Evolutionary conservation across 1,284 basidiomycete genomes (phyloP).

Genomic region (Trametes sp.): DNA sequence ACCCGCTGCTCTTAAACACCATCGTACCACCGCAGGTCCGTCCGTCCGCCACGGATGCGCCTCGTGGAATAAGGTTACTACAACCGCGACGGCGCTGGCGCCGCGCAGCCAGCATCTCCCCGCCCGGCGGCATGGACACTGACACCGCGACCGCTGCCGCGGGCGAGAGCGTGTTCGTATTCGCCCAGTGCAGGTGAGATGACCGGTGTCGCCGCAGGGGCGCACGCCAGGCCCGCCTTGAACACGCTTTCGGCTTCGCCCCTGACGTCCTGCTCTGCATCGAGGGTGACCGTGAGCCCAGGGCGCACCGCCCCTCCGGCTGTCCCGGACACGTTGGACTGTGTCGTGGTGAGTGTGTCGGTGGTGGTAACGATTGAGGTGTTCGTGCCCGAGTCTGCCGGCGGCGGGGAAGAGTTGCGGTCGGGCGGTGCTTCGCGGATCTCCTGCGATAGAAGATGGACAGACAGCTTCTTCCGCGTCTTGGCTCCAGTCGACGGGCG

Average conservation of each 20-base stretch:
- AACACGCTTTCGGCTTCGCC: slow-evolving; percentile 28
- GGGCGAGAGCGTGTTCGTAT: slow-evolving; percentile 3
- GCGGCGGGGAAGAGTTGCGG: not conserved
- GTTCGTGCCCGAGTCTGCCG: slow-evolving; percentile 13
- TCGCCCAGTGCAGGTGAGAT: slow-evolving; percentile 24
- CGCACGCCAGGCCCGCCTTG: slow-evolving; percentile 35
- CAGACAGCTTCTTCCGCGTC: slow-evolving; percentile 39
- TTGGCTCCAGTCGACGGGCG: slow-evolving; percentile 29
- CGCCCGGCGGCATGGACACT: not conserved
- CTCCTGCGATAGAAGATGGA: slow-evolving; percentile 40
- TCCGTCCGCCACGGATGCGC: not conserved
- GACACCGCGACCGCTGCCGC: not conserved
- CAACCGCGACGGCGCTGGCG: slow-evolving; percentile 4
- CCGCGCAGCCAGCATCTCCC: not conserved
- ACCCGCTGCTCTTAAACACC: not conserved
- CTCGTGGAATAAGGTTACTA: slow-evolving; percentile 2
- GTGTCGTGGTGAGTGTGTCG: not conserved
- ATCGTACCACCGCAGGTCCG: not conserved
- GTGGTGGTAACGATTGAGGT: not conserved
- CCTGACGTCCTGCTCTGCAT: not conserved
- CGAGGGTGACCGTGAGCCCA: not conserved
- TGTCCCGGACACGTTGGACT: not conserved
- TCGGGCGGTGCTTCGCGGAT: slow-evolving; percentile 12
- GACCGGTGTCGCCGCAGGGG: slow-evolving; percentile 34
- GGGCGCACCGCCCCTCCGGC: slow-evolving; percentile 11